Conservation (phyloP, 257 asterid genomes). For the Solanum verrucosum region DNA sequence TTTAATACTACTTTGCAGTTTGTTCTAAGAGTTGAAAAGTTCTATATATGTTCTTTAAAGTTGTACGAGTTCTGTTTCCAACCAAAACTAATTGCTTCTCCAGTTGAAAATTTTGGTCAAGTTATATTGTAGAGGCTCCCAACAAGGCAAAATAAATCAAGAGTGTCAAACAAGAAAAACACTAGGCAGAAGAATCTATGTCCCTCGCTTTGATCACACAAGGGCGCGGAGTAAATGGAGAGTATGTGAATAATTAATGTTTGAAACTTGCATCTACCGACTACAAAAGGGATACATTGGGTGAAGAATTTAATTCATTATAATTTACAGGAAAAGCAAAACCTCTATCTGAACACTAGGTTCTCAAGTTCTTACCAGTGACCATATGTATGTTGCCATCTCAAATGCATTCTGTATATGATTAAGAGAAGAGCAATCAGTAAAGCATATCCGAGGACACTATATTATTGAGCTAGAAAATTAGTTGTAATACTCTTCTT, state of each 20-base stretch:
- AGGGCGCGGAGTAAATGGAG: neutral
- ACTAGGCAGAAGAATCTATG: neutral
- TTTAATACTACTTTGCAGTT: neutral
- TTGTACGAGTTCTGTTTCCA: neutral
- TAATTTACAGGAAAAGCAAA: neutral
- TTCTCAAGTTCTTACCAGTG: constrained; percentile 47
- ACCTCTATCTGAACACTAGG: neutral
- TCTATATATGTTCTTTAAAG: neutral
- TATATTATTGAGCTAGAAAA: neutral
- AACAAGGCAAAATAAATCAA: neutral
- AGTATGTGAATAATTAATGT: neutral
- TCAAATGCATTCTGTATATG: constrained; percentile 84
- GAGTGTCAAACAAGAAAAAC: neutral
- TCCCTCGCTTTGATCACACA: neutral
- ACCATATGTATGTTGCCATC: constrained; percentile 78
- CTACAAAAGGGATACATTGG: neutral
- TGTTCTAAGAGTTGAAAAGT: neutral
- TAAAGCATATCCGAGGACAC: neutral
- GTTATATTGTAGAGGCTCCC: neutral
- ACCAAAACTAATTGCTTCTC: neutral
- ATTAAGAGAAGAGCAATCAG: neutral
- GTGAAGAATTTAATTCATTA: neutral
- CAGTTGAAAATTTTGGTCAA: neutral
- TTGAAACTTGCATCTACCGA: neutral
- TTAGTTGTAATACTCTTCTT: neutral